A percentile compares a stretch with the other conserved stretches of the same genome.
Conservation (phyloP, 495 filamentous ascomycete genomes). For the Neurospora intermedia region DNA sequence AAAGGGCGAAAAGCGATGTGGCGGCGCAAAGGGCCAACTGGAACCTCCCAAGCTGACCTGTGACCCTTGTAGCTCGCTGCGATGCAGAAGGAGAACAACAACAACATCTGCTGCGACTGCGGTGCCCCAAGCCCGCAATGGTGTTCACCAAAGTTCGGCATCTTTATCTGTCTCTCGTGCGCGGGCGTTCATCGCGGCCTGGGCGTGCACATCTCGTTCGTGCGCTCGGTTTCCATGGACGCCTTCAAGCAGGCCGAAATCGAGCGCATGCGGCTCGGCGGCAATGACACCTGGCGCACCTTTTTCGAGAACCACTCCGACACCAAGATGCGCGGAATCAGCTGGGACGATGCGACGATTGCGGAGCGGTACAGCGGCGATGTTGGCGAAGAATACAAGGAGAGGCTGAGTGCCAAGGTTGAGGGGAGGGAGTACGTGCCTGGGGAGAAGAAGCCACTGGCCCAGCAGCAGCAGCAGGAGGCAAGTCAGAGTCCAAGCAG, state of each 20-base stretch:
- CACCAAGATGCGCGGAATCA: conserved; percentile 46
- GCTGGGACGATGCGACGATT: conserved; percentile 70
- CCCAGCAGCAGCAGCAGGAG: not conserved
- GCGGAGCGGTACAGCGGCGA: conserved; percentile 78
- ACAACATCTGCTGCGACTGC: conserved; percentile 89
- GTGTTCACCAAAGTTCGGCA: conserved; percentile 61
- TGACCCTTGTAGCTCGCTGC: conserved; percentile 54
- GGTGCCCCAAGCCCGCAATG: conserved; percentile 92
- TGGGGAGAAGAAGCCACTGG: conserved; percentile 36
- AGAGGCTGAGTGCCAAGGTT: conserved; percentile 72
- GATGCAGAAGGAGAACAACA: conserved; percentile 78
- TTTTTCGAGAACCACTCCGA: conserved; percentile 69
- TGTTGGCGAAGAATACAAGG: conserved; percentile 92
- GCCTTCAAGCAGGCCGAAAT: conserved; percentile 85
- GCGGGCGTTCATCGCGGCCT: conserved; percentile 90
- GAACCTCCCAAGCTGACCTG: not conserved
- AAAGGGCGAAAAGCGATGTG: not conserved
- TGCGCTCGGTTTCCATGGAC: conserved; percentile 94
- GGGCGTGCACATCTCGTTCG: conserved; percentile 96
- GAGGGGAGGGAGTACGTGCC: conserved; percentile 75
- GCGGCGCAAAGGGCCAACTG: not conserved
- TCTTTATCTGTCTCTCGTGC: conserved; percentile 95
- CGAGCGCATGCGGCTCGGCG: conserved; percentile 74
- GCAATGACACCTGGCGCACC: conserved; percentile 72
- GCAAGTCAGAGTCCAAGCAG: conserved; percentile 22